Evolutionary conservation across 2,329 filamentous ascomycete genomes (phyloP).

Genomic region (Fusarium denticulatum): DNA sequence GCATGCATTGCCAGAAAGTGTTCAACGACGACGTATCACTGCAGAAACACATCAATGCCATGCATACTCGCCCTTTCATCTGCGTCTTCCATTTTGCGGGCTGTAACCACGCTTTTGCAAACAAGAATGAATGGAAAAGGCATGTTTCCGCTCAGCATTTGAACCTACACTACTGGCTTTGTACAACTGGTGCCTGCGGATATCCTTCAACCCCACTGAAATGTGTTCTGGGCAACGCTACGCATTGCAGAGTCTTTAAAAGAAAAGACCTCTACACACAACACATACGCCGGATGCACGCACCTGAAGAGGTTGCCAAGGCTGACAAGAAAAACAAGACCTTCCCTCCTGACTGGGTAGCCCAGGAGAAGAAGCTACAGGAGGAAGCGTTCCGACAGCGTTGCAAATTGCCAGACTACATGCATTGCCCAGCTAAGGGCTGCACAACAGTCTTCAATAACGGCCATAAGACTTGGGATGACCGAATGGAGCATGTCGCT

Average conservation of each 20-base stretch:
- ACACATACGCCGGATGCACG: conserved; percentile 88
- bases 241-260: conserved; percentile 78
- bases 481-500: conserved; percentile 87
- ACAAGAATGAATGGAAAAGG: conserved; percentile 96
- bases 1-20: conserved; percentile 27
- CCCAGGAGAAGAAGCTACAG: conserved; percentile 65
- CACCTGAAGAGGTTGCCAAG: conserved; percentile 51
- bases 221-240: conserved; percentile 43
- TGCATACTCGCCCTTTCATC: conserved; percentile 71
- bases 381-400: conserved; percentile 67
- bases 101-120: conserved; percentile 76
- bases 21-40: conserved; percentile 60
- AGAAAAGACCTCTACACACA: conserved; percentile 93
- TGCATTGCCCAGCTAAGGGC: conserved; percentile 68
- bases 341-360: conserved; percentile 56
- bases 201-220: conserved; percentile 43
- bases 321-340: conserved; percentile 50
- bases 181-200: conserved; percentile 70
- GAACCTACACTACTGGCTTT: conserved; percentile 78
- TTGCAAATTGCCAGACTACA: conserved; percentile 68
- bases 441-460: conserved; percentile 69
- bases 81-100: conserved; percentile 85
- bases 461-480: conserved; percentile 76
- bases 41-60: conserved; percentile 60
- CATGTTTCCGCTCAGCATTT: conserved; percentile 86